Percentiles rank a stretch among this genome's conserved stretches.
Conservation (phyloP, 352 stramenopile species). For the Paralagenidium karlingii region DNA sequence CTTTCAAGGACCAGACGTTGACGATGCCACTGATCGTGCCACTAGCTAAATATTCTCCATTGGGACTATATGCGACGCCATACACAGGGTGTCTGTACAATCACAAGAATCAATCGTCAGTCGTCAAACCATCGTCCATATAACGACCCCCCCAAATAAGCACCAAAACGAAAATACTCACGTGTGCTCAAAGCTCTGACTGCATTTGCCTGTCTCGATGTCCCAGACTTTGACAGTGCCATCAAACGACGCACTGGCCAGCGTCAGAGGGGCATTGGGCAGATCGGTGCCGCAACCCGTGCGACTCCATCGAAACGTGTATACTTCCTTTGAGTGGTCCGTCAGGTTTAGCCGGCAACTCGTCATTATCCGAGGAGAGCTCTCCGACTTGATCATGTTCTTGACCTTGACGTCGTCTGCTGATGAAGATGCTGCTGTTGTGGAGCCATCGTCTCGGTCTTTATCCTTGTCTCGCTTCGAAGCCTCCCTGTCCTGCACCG, state of each 20-base stretch:
- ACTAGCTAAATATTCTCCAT: constrained; percentile 92
- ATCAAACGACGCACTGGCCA: constrained; percentile 94
- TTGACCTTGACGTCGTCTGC: not conserved
- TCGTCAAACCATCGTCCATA: constrained; percentile 8
- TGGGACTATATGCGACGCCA: constrained; percentile 76
- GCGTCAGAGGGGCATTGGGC: constrained; percentile 51
- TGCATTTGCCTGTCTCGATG: constrained; percentile 81
- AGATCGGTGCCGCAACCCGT: constrained; percentile 56
- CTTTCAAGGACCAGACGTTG: constrained; percentile 95
- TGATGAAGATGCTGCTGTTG: not conserved
- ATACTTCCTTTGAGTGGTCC: constrained; percentile 90
- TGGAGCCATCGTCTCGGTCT: not conserved
- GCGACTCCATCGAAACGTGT: constrained; percentile 88
- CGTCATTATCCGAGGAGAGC: no score
- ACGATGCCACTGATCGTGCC: constrained; percentile 94
- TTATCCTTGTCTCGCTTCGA: constrained; percentile 1
- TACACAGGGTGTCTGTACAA: constrained; percentile 67
- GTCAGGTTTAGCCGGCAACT: constrained; percentile 78
- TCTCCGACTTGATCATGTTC: not conserved
- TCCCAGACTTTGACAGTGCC: constrained; percentile 93
- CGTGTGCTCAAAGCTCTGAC: constrained; percentile 89
- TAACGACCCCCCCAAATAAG: constrained; percentile 5
- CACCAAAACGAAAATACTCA: constrained; percentile 46
- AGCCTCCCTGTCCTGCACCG: constrained; percentile 9
- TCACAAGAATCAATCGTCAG: not conserved